These are phyloP conservation scores for Trichosporon faecale DNA, from an alignment of 1,284 basidiomycete genomes.

Conservation along the genomic window DNA sequence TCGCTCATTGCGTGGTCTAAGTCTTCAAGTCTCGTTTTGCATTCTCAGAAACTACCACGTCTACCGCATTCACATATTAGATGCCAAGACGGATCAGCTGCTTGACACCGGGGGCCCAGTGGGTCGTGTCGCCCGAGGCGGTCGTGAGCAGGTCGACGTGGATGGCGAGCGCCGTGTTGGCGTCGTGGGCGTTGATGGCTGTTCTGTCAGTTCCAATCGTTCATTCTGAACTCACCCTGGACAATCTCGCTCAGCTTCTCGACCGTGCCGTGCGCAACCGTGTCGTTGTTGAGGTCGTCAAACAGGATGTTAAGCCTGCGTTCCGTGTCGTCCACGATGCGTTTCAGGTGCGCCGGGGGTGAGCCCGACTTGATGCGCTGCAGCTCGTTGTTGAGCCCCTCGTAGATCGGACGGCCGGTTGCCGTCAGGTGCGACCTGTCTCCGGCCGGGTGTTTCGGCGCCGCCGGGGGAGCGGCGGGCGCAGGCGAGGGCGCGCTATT, in stretches of 20 bases:
- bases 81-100: slow-evolving; percentile 58
- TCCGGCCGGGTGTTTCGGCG: slow-evolving; percentile 69
- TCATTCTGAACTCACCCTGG: slow-evolving; percentile 58
- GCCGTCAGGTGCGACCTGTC: slow-evolving; percentile 88
- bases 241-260: slow-evolving; percentile 66
- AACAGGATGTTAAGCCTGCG: slow-evolving; percentile 81
- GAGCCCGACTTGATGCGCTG: slow-evolving; percentile 64
- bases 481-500: slow-evolving; percentile 30
- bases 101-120: slow-evolving; percentile 85
- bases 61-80: slow-evolving; percentile 7
- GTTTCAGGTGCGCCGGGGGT: slow-evolving; percentile 63
- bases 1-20: background rate
- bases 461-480: slow-evolving; percentile 35
- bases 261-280: slow-evolving; percentile 67
- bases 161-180: slow-evolving; percentile 66
- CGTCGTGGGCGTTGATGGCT: slow-evolving; percentile 73
- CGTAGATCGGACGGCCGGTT: slow-evolving; percentile 63
- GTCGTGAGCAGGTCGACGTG: slow-evolving; percentile 75
- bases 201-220: slow-evolving; percentile 7
- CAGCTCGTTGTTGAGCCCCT: slow-evolving; percentile 64
- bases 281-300: slow-evolving; percentile 87
- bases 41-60: background rate
- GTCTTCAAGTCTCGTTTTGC: background rate
- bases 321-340: slow-evolving; percentile 83
- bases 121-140: slow-evolving; percentile 73